These are phyloP conservation scores for Podaxis pistillaris DNA, from an alignment of 768 basidiomycete genomes.

Conservation along the genomic window DNA sequence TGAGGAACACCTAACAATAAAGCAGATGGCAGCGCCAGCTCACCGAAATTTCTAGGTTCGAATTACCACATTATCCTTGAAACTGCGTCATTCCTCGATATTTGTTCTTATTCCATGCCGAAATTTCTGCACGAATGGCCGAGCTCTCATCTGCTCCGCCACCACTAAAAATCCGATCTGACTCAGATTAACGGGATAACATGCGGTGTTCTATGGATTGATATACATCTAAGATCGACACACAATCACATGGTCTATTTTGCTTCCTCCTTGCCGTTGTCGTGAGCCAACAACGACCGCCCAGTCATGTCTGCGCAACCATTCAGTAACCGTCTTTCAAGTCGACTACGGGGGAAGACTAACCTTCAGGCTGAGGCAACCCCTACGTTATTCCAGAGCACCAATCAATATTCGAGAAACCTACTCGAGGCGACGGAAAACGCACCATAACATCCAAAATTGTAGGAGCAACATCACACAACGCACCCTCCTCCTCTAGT, in stretches of 20 bases:
- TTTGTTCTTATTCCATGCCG: too few relatives aligned
- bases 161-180: too few relatives aligned
- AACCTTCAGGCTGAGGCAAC: constrained; percentile 56
- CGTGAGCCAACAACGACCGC: constrained; percentile 44
- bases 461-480: constrained; percentile 92
- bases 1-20: too few relatives aligned
- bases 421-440: neutral
- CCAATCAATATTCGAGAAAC: neutral
- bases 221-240: neutral
- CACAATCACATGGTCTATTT: neutral
- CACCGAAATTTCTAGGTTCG: too few relatives aligned
- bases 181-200: too few relatives aligned
- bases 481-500: constrained; percentile 65
- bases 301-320: constrained; percentile 54
- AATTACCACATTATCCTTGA: too few relatives aligned
- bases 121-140: too few relatives aligned
- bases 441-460: constrained; percentile 70
- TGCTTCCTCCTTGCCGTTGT: neutral
- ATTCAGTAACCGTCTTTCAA: neutral
- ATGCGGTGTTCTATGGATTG: too few relatives aligned
- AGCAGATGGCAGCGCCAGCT: too few relatives aligned
- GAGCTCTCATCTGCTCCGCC: too few relatives aligned
- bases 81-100: too few relatives aligned
- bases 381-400: constrained; percentile 35
- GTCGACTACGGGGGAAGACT: neutral